Evolutionary conservation across 208 protist species (phyloP).

Genomic region (Leishmania martiniquensis): DNA sequence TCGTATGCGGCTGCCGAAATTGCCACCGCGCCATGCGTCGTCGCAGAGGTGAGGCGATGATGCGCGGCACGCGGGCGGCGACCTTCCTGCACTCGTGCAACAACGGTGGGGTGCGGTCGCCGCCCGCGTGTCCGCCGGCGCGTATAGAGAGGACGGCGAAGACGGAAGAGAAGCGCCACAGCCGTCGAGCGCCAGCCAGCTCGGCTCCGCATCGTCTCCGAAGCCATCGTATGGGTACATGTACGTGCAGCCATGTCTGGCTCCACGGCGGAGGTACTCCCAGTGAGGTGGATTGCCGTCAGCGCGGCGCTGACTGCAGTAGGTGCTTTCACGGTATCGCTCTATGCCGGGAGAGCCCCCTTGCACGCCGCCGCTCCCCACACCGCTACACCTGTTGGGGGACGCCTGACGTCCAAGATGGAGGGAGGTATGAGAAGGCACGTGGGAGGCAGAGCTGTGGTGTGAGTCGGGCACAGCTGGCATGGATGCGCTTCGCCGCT

Average conservation of each 20-base stretch:
- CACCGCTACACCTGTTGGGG: background rate
- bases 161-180: background rate
- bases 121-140: background rate
- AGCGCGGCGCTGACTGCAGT: slow-evolving; percentile 28
- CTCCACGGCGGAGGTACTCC: slow-evolving; percentile 20
- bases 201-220: background rate
- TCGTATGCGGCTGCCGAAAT: background rate
- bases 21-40: background rate
- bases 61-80: background rate
- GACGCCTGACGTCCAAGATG: background rate
- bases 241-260: slow-evolving; percentile 1
- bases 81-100: background rate
- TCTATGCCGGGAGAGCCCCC: background rate
- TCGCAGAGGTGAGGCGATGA: background rate
- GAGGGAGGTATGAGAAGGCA: too few species aligned
- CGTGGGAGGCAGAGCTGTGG: background rate
- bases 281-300: background rate
- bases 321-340: slow-evolving; percentile 29
- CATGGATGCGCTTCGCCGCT: slow-evolving; percentile 8
- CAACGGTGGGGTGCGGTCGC: background rate
- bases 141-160: background rate
- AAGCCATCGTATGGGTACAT: background rate
- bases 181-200: background rate
- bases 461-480: background rate
- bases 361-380: background rate